Evolutionary conservation across 495 filamentous ascomycete genomes (phyloP).

Genomic region (Hypomontagnella monticulosa): DNA sequence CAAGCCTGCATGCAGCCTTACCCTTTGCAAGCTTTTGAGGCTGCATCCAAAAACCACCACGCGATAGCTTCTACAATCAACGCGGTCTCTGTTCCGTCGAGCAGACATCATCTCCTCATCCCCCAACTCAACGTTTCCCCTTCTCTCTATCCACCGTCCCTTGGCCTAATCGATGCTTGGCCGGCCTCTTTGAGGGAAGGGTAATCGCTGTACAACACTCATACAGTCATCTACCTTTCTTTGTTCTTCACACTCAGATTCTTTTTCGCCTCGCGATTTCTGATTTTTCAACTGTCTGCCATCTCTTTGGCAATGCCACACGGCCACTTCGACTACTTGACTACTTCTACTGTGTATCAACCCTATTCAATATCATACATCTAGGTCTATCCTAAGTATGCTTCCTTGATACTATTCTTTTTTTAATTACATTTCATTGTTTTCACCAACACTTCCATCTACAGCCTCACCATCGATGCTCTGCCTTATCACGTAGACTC

Average conservation of each 20-base stretch:
- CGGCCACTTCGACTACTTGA: slow-evolving; percentile 4
- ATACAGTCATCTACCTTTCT: slow-evolving; percentile 28
- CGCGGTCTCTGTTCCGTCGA: slow-evolving; percentile 24
- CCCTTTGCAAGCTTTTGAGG: slow-evolving; percentile 39
- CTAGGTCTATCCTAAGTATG: slow-evolving; percentile 23
- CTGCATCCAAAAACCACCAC: slow-evolving; percentile 41
- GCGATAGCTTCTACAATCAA: slow-evolving; percentile 46
- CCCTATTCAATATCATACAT: slow-evolving; percentile 2
- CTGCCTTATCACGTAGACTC: slow-evolving; percentile 25
- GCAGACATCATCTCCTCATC: slow-evolving; percentile 17
- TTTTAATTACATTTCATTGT: slow-evolving; percentile 5
- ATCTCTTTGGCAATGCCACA: slow-evolving; percentile 22
- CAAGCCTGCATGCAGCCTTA: slow-evolving; percentile 37
- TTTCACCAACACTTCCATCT: slow-evolving; percentile 5
- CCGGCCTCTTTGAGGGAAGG: slow-evolving; percentile 15
- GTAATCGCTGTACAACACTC: slow-evolving; percentile 30
- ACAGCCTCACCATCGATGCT: slow-evolving; percentile 36
- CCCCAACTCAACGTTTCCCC: slow-evolving; percentile 26
- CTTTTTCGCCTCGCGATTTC: slow-evolving; percentile 9
- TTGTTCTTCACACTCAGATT: slow-evolving; percentile 25
- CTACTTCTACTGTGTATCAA: background rate
- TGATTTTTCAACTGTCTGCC: slow-evolving; percentile 10
- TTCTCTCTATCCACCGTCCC: slow-evolving; percentile 19
- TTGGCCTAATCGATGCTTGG: background rate
- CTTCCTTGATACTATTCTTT: slow-evolving; percentile 21